phyloP scores from a whole-genome alignment of 345 rosid genomes.

The Anacardium occidentale region DNA sequence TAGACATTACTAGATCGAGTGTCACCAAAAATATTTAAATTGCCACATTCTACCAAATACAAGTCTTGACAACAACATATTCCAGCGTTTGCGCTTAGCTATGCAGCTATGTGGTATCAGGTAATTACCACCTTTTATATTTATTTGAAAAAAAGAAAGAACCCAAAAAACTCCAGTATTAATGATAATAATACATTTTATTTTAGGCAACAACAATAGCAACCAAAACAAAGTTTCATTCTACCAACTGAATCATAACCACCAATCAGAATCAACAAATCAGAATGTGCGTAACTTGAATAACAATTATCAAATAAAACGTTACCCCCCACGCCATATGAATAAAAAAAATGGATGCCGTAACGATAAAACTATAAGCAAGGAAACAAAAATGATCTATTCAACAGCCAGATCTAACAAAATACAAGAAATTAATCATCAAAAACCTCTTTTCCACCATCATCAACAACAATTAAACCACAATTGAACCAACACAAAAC shows the following conservation, averaged over 20 bases:
- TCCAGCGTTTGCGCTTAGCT: background rate
- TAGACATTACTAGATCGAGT: background rate
- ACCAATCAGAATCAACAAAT: background rate
- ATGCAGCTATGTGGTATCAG: background rate
- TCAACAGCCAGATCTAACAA: conserved; percentile 11
- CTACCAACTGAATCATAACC: background rate
- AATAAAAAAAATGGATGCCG: background rate
- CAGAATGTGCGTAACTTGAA: background rate
- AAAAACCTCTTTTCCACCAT: background rate
- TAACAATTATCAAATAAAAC: background rate
- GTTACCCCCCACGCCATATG: background rate
- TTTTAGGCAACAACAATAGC: background rate
- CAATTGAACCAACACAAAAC: background rate
- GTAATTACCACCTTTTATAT: background rate
- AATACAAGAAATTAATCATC: background rate
- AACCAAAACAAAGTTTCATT: background rate
- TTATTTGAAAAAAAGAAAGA: background rate
- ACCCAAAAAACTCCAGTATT: too few species aligned
- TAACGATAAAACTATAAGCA: background rate
- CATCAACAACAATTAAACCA: background rate
- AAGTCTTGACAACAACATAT: background rate
- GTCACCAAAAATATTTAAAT: background rate
- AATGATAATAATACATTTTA: background rate
- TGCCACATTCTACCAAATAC: conserved; percentile 4
- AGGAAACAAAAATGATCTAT: background rate